A percentile compares a stretch with the other conserved stretches of the same genome.
Conservation (phyloP, 495 filamentous ascomycete genomes). For the Hypoxylon rickii region DNA sequence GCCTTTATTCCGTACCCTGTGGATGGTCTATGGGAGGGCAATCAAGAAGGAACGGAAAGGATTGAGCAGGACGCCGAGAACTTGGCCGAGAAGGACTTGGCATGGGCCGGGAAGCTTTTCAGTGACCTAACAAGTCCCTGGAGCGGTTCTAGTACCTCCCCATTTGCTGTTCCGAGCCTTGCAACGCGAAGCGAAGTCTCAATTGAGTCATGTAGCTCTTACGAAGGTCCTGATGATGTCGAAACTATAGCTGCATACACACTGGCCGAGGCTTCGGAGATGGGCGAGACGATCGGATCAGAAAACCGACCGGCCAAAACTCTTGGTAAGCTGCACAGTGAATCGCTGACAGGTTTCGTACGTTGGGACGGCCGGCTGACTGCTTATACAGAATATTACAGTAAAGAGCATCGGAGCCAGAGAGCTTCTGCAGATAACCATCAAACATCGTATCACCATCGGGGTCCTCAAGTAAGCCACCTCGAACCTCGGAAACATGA, state of each 20-base stretch:
- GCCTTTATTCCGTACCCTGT: background rate
- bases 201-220: constrained; percentile 27
- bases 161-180: constrained; percentile 13
- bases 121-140: constrained; percentile 11
- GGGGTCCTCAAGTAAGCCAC: background rate
- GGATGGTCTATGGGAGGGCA: constrained; percentile 6
- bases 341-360: background rate
- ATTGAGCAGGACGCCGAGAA: constrained; percentile 8
- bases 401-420: constrained; percentile 4
- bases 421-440: background rate
- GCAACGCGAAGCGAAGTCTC: constrained; percentile 31
- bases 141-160: constrained; percentile 7
- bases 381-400: constrained; percentile 15
- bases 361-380: constrained; percentile 5
- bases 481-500: background rate
- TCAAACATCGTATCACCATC: background rate
- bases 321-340: constrained; percentile 18
- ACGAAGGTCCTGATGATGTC: background rate
- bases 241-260: background rate
- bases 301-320: background rate
- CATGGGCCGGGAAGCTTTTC: constrained; percentile 33
- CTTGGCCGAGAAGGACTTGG: constrained; percentile 25
- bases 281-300: background rate
- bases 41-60: background rate
- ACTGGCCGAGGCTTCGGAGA: constrained; percentile 13